These are phyloP conservation scores for Nicotiana undulata DNA, from an alignment of 257 asterid genomes.

Conservation along the genomic window DNA sequence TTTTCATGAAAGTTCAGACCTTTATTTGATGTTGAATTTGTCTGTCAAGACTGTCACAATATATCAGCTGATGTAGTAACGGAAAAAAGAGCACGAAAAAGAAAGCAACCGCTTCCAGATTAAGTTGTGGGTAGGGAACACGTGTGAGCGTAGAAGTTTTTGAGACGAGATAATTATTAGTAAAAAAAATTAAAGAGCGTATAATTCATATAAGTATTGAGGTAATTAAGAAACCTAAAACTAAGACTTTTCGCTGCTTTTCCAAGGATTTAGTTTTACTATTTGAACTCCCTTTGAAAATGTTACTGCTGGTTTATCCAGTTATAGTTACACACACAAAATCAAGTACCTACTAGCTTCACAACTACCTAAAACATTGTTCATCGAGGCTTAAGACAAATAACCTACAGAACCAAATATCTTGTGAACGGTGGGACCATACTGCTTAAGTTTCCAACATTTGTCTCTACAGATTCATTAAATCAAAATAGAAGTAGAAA, in stretches of 20 bases:
- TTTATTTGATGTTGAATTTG: neutral
- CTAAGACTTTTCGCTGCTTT: neutral
- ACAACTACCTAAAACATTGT: neutral
- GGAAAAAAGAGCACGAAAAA: neutral
- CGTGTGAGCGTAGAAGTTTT: neutral
- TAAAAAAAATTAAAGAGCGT: neutral
- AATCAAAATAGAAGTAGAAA: neutral
- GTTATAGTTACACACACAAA: neutral
- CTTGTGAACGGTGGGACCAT: neutral
- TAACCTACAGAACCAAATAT: neutral
- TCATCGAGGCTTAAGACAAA: neutral
- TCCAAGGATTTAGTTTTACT: neutral
- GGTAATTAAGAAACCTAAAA: neutral
- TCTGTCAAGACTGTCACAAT: neutral
- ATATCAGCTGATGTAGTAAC: neutral
- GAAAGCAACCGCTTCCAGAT: neutral
- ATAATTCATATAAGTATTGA: neutral
- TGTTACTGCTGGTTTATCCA: neutral
- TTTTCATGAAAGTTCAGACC: neutral
- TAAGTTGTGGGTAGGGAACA: neutral
- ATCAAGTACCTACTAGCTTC: neutral
- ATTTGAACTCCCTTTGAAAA: neutral
- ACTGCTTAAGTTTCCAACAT: neutral
- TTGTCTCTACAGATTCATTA: neutral
- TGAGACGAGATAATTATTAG: neutral